phyloP scores from a whole-genome alignment of 2,329 filamentous ascomycete genomes.

The Aspergillus glaucus region DNA sequence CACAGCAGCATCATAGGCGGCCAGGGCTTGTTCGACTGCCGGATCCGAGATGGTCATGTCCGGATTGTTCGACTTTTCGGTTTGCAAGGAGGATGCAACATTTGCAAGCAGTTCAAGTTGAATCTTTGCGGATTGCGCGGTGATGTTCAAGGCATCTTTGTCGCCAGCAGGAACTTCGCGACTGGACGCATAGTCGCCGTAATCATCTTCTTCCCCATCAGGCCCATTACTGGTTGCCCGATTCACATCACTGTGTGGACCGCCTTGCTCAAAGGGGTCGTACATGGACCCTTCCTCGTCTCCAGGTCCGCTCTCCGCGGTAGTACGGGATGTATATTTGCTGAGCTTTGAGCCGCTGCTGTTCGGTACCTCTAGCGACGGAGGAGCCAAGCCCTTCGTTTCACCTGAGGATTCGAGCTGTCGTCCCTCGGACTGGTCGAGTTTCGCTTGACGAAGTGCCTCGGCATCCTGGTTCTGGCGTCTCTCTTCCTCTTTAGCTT shows the following conservation, averaged over 20 bases:
- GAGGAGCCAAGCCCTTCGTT: slow-evolving; percentile 31
- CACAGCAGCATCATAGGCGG: slow-evolving; percentile 84
- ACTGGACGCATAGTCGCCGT: slow-evolving; percentile 72
- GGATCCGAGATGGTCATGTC: slow-evolving; percentile 68
- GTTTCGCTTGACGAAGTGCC: slow-evolving; percentile 69
- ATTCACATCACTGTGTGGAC: slow-evolving; percentile 44
- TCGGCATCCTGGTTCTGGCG: slow-evolving; percentile 70
- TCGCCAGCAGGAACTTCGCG: slow-evolving; percentile 66
- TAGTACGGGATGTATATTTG: slow-evolving; percentile 42
- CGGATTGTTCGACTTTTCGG: slow-evolving; percentile 64
- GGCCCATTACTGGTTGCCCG: slow-evolving; percentile 45
- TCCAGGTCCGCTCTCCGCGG: slow-evolving; percentile 41
- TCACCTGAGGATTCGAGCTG: slow-evolving; percentile 42
- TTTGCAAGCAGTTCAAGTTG: slow-evolving; percentile 86
- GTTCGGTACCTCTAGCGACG: slow-evolving; percentile 30
- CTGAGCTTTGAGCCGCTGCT: slow-evolving; percentile 43
- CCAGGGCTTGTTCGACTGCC: slow-evolving; percentile 67
- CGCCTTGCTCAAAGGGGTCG: slow-evolving; percentile 53
- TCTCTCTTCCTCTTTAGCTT: slow-evolving; percentile 82
- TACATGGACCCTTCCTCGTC: slow-evolving; percentile 51
- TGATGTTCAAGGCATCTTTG: slow-evolving; percentile 95
- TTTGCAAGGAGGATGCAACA: slow-evolving; percentile 74
- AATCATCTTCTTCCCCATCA: slow-evolving; percentile 67
- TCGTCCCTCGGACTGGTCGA: slow-evolving; percentile 58
- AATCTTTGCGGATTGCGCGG: slow-evolving; percentile 85